Percentiles rank a stretch among this genome's conserved stretches.
Evolutionary conservation across 2,329 filamentous ascomycete genomes (phyloP).

Genomic region (Penicillium nordicum): DNA sequence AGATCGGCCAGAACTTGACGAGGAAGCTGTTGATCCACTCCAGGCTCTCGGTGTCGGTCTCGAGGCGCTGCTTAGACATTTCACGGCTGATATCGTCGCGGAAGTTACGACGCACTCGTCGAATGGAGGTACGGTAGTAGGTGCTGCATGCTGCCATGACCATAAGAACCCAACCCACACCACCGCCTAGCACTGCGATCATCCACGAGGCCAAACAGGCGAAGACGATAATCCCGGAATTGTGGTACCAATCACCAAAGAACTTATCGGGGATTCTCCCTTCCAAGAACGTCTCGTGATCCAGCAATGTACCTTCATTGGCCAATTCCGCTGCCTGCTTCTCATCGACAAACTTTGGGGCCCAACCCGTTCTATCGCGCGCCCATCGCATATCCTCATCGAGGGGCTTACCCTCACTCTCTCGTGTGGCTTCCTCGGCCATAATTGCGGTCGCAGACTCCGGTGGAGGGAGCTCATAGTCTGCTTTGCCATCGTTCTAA

Average conservation of each 20-base stretch:
- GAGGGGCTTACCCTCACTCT: constrained; percentile 49
- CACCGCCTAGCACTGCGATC: constrained; percentile 82
- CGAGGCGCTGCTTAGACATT: constrained; percentile 78
- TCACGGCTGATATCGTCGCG: constrained; percentile 90
- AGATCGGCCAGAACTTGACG: constrained; percentile 99
- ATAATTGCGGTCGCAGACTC: constrained; percentile 53
- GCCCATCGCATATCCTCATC: constrained; percentile 56
- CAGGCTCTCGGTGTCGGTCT: constrained; percentile 85
- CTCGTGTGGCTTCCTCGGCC: constrained; percentile 55
- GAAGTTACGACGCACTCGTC: constrained; percentile 90
- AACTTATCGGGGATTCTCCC: constrained; percentile 80
- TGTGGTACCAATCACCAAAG: constrained; percentile 98
- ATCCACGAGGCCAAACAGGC: constrained; percentile 89
- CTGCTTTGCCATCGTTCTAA: constrained; percentile 63
- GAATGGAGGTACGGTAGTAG: constrained; percentile 94
- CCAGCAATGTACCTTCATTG: constrained; percentile 64
- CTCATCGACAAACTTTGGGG: constrained; percentile 70
- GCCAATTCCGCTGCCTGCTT: constrained; percentile 53
- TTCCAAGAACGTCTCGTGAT: constrained; percentile 87
- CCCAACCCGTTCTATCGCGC: constrained; percentile 73
- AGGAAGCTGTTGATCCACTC: constrained; percentile 99
- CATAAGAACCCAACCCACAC: constrained; percentile 87
- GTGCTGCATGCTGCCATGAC: constrained; percentile 90
- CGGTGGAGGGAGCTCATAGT: constrained; percentile 74
- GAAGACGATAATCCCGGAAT: constrained; percentile 89